phyloP scores from a whole-genome alignment of 2,329 filamentous ascomycete genomes.

The Pleoardoris graminearum region DNA sequence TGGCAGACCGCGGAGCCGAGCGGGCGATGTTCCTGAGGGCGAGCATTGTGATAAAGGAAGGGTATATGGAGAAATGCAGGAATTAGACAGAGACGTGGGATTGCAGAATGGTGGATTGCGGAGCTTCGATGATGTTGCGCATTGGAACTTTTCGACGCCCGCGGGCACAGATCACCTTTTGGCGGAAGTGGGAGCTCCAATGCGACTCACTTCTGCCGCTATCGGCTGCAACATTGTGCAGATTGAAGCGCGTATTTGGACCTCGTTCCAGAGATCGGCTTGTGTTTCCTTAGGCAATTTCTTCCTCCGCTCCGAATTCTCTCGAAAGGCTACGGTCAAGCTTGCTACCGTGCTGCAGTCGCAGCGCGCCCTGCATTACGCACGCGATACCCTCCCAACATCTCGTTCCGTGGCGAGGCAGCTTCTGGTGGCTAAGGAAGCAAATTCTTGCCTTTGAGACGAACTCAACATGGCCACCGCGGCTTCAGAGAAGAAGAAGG shows the following conservation, averaged over 20 bases:
- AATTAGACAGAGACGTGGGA: slow-evolving; percentile 7
- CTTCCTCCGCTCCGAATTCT: background rate
- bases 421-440: background rate
- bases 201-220: slow-evolving; percentile 15
- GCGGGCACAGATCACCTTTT: background rate
- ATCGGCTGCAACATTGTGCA: slow-evolving; percentile 12
- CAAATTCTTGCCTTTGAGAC: background rate
- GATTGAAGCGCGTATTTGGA: background rate
- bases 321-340: background rate
- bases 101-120: slow-evolving; percentile 4
- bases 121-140: slow-evolving; percentile 10
- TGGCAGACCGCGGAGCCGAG: slow-evolving; percentile 48
- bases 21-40: slow-evolving; percentile 52
- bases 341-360: too few relatives aligned
- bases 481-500: slow-evolving; percentile 43
- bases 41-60: slow-evolving; percentile 44
- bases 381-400: too few relatives aligned
- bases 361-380: too few relatives aligned
- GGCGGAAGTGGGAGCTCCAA: slow-evolving; percentile 11
- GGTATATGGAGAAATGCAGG: slow-evolving; percentile 9
- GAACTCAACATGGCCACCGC: slow-evolving; percentile 29
- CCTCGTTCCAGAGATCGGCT: too few relatives aligned
- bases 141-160: slow-evolving; percentile 4
- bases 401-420: background rate
- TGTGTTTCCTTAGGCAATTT: background rate